Base-by-base conservation (phyloP, 2,329 filamentous ascomycete species). In the Tolypocladium cylindrosporum region DNA sequence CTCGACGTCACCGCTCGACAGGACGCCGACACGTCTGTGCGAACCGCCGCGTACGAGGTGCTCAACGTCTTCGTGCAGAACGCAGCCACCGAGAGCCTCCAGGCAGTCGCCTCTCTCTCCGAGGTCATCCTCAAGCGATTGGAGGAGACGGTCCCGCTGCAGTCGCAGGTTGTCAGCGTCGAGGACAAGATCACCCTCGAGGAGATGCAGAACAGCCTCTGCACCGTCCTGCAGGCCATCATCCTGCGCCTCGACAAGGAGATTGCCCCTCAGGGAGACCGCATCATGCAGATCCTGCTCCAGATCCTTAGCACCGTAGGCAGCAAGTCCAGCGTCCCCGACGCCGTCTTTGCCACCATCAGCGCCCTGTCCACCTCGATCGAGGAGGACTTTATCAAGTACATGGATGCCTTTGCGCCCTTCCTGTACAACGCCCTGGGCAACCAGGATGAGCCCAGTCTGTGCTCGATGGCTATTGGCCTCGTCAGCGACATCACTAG, bases 381-480 rank as follows among this genome's bases (percentile, higher is more conserved):
- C 68, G 92, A 97, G 70, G 90, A 91, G 57, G 91, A 93, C 65
- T 99, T 99, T 73, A 79, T 88, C 71, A 94, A 95, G 78, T 99
- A 99, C 79, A 97, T 99, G 93, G 91, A 96, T 48, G 85, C 90
- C 2, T 99, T 99, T 74, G 81, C 86, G 51, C 91, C 91, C 11
- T 97, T 91, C 83, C 79, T 99, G 57, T 94, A 94, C 81, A 95
- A 91, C 65, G 94, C 94, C 36, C 85, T 99, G 37, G 88, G 87
- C 68, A 97, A 97, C 79, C 91, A 96, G 71, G 93, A 99, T 63
- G 94, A 97, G 77, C 89, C 92, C 41, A 89, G 86, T 72, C 83
- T 97, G 61, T 97, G 94, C 80, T 88, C 93, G 52, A 95, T 97
- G 87, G 93, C 94, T 67, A 97, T 99, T 72, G 94, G 94, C 66